Percentiles rank a stretch among this genome's conserved stretches.
Conservation (phyloP, 1,284 basidiomycete species). For the Pseudozyma thailandica region DNA sequence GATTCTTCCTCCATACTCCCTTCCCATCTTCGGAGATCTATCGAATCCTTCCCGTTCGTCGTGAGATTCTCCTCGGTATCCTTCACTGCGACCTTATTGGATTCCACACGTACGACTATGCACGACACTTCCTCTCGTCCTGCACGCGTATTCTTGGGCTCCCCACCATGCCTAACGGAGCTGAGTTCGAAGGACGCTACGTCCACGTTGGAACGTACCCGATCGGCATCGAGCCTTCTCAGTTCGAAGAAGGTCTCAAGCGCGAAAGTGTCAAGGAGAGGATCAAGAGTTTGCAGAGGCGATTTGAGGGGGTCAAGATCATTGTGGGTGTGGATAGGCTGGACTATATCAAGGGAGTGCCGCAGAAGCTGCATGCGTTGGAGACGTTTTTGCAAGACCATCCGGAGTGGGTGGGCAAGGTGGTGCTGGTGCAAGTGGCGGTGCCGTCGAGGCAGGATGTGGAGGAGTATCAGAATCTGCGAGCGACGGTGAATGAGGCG, state of each 20-base stretch:
- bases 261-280: constrained; percentile 82
- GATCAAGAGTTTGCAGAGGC: constrained; percentile 82
- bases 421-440: constrained; percentile 94
- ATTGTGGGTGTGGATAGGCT: constrained; percentile 97
- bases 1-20: constrained; percentile 98
- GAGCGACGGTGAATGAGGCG: constrained; percentile 94
- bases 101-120: constrained; percentile 99
- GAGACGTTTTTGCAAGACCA: constrained; percentile 96
- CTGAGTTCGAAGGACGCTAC: constrained; percentile 92
- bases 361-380: constrained; percentile 95
- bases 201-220: constrained; percentile 98
- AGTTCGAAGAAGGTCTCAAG: constrained; percentile 86
- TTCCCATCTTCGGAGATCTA: constrained; percentile 99
- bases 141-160: constrained; percentile 95
- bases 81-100: constrained; percentile 86
- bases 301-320: constrained; percentile 94
- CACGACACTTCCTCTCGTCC: constrained; percentile 96
- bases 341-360: constrained; percentile 99
- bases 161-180: constrained; percentile 96
- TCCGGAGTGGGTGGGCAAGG: constrained; percentile 99
- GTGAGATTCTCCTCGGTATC: constrained; percentile 94
- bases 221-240: constrained; percentile 94
- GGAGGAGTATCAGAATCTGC: constrained; percentile 97
- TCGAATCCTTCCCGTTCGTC: constrained; percentile 86
- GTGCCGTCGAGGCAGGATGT: constrained; percentile 98